These are phyloP conservation scores for Prunus salicina DNA, from an alignment of 306 rosid genomes.

Conservation along the genomic window DNA sequence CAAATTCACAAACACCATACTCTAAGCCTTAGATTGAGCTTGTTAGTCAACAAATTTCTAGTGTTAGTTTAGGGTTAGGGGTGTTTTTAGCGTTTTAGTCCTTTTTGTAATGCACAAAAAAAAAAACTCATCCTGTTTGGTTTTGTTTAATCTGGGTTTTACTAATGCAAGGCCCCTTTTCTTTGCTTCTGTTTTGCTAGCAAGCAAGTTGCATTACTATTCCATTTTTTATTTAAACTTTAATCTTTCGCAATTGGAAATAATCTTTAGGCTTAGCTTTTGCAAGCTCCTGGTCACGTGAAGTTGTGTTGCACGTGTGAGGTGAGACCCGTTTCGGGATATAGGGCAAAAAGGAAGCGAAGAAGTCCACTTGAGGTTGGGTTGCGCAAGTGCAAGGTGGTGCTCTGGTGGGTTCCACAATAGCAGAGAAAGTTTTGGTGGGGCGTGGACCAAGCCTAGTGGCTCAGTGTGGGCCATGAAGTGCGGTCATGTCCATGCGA, in stretches of 20 bases:
- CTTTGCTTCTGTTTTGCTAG: no score
- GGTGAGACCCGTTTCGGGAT: no score
- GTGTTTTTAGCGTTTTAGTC: not conserved
- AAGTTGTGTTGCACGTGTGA: conserved; percentile 11
- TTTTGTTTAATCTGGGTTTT: conserved; percentile 14
- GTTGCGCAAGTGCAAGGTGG: conserved; percentile 10
- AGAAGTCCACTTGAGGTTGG: not conserved
- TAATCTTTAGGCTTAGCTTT: not conserved
- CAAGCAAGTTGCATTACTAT: no score
- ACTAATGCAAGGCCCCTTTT: not conserved
- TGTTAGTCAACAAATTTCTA: not conserved
- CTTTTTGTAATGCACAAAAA: not conserved
- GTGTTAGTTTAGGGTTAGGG: not conserved
- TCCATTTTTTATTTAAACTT: no score
- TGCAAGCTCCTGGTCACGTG: conserved; percentile 7
- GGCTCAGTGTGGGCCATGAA: conserved; percentile 44
- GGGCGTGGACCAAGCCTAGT: conserved; percentile 41
- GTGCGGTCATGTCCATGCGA: conserved; percentile 26
- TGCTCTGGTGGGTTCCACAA: conserved; percentile 4
- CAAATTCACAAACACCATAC: conserved; percentile 38
- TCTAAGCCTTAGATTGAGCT: conserved; percentile 35
- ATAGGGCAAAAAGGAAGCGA: no score
- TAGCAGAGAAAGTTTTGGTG: conserved; percentile 16
- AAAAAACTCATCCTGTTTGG: not conserved
- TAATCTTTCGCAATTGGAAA: no score